Evolutionary conservation across 2,329 filamentous ascomycete genomes (phyloP).

Genomic region (Colletotrichum tropicicola): DNA sequence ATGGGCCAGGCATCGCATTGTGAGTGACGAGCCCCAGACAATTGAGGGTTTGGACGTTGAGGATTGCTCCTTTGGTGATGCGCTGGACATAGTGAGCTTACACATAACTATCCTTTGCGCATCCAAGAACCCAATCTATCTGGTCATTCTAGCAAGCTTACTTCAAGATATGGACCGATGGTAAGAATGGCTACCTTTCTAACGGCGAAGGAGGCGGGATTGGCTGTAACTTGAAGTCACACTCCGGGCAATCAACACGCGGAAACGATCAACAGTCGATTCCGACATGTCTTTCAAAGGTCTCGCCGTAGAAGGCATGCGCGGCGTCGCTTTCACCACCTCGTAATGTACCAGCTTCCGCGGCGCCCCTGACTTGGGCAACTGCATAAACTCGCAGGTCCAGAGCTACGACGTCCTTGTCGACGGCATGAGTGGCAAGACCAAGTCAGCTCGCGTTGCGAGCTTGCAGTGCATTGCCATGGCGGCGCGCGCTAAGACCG

Average conservation of each 20-base stretch:
- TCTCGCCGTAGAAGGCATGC: constrained; percentile 26
- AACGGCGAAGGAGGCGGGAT: constrained; percentile 59
- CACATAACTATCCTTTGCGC: too few species aligned
- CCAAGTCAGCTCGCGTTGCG: constrained; percentile 9
- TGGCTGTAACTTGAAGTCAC: constrained; percentile 42
- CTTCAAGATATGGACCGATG: constrained; percentile 59
- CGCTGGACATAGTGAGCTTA: constrained; percentile 42
- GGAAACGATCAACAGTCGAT: background rate
- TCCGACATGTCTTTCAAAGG: constrained; percentile 18
- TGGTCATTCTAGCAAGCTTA: too few species aligned
- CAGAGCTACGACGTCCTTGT: constrained; percentile 38
- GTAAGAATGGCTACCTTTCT: constrained; percentile 51
- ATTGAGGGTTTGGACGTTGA: constrained; percentile 50
- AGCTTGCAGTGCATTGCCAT: constrained; percentile 20
- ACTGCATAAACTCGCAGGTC: constrained; percentile 44
- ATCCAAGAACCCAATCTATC: too few species aligned
- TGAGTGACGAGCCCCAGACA: constrained; percentile 46
- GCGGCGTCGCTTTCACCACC: constrained; percentile 37
- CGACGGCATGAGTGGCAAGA: constrained; percentile 7
- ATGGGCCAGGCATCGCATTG: constrained; percentile 54
- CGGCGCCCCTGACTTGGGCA: constrained; percentile 40
- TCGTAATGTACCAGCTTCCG: constrained; percentile 42
- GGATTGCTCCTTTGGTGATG: constrained; percentile 49
- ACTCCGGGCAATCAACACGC: background rate
- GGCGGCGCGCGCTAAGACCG: constrained; percentile 4